Percentiles rank a stretch among this genome's conserved stretches.
Evolutionary conservation across 192 early-diverging fungal genomes (phyloP).

Genomic region (Spizellomyces punctatus): DNA sequence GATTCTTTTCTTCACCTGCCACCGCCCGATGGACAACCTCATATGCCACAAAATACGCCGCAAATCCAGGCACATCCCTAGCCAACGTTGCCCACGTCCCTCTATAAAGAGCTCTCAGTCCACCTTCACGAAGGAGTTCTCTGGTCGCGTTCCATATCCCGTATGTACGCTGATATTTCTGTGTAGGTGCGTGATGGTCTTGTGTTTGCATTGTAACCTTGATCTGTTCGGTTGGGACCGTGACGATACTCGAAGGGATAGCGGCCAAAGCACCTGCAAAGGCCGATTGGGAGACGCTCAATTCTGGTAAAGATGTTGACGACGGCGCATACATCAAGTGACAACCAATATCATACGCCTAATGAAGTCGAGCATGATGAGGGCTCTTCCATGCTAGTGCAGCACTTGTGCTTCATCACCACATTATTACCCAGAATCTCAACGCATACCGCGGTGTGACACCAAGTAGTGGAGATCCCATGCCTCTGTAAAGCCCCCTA

Average conservation of each 20-base stretch:
- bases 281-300: conserved; percentile 71
- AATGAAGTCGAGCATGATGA: background rate
- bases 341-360: conserved; percentile 70
- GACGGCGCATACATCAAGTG: conserved; percentile 60
- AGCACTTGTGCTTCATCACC: background rate
- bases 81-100: conserved; percentile 93
- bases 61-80: conserved; percentile 90
- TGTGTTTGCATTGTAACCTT: conserved; percentile 91
- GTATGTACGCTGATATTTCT: conserved; percentile 35
- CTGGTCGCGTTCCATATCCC: conserved; percentile 72
- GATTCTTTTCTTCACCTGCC: conserved; percentile 74
- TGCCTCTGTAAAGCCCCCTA: conserved; percentile 90
- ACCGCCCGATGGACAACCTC: conserved; percentile 67
- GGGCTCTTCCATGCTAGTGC: background rate
- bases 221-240: conserved; percentile 92
- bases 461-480: conserved; percentile 87
- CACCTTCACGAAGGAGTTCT: conserved; percentile 82
- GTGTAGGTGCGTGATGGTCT: conserved; percentile 46
- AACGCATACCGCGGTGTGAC: conserved; percentile 94
- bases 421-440: conserved; percentile 80
- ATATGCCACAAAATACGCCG: conserved; percentile 94
- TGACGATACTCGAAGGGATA: conserved; percentile 86
- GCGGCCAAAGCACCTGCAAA: conserved; percentile 94
- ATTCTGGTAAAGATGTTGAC: conserved; percentile 49
- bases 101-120: conserved; percentile 82